Percentiles rank a stretch among this genome's conserved stretches.
Evolutionary conservation across 805 yeast species (phyloP).

Genomic region (Lipomyces spencermartinsiae): DNA sequence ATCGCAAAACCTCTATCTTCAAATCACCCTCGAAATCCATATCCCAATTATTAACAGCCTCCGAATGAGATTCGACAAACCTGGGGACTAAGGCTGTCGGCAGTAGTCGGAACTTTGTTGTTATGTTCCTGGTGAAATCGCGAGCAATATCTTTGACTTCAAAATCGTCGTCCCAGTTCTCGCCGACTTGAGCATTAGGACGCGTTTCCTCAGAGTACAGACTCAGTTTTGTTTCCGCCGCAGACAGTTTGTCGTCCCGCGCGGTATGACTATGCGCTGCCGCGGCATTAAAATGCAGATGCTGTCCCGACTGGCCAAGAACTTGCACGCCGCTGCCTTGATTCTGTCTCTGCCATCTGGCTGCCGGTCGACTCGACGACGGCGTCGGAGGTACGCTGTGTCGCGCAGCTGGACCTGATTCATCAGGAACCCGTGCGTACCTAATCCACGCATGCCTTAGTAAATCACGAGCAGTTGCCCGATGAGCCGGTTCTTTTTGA

Average conservation of each 20-base stretch:
- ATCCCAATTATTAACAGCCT: conserved; percentile 25
- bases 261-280: not conserved
- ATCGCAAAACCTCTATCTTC: conserved; percentile 13
- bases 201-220: conserved; percentile 1
- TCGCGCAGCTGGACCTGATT: conserved; percentile 18
- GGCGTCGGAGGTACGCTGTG: not conserved
- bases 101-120: conserved; percentile 1
- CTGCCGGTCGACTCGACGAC: not conserved
- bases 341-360: not conserved
- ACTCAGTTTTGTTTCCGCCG: not conserved
- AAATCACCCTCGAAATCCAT: conserved; percentile 33
- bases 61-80: conserved; percentile 7
- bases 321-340: not conserved
- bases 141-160: conserved; percentile 13
- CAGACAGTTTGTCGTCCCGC: not conserved
- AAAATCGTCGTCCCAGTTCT: conserved; percentile 28
- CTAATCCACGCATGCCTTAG: conserved; percentile 54
- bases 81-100: conserved; percentile 11
- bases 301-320: conserved; percentile 18
- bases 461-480: conserved; percentile 63
- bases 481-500: conserved; percentile 66
- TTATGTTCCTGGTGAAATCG: conserved; percentile 1
- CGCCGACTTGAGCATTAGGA: not conserved
- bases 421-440: conserved; percentile 6
- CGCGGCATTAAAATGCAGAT: conserved; percentile 6